Percentiles rank a stretch among this genome's conserved stretches.
These are phyloP conservation scores for Cystofilobasidium macerans DNA, from an alignment of 768 basidiomycete genomes.

Conservation along the genomic window DNA sequence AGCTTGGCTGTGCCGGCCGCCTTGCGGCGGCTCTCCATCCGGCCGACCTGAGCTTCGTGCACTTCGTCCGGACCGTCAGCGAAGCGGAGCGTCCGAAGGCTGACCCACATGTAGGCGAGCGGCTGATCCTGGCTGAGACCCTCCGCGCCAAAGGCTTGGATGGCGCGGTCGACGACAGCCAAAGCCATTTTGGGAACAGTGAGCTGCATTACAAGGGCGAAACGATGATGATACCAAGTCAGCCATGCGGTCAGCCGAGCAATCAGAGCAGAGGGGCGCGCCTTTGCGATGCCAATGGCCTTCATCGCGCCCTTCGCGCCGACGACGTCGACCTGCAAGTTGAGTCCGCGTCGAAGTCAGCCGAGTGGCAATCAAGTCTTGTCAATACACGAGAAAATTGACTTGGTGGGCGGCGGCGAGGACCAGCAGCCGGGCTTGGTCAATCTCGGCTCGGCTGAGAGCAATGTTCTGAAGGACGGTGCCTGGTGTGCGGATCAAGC, in stretches of 20 bases:
- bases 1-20: too few species aligned
- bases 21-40: constrained; percentile 46
- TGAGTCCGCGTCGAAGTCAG: not conserved
- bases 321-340: constrained; percentile 68
- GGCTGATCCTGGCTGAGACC: constrained; percentile 82
- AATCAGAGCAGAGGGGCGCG: constrained; percentile 33
- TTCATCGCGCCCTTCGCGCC: constrained; percentile 90
- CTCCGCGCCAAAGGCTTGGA: constrained; percentile 93
- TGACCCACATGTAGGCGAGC: constrained; percentile 66
- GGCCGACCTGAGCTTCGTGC: constrained; percentile 90
- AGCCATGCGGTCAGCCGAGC: not conserved
- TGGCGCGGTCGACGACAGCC: constrained; percentile 81
- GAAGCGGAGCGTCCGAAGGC: constrained; percentile 67
- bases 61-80: constrained; percentile 51
- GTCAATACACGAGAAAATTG: constrained; percentile 1
- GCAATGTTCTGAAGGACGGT: constrained; percentile 86
- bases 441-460: constrained; percentile 83
- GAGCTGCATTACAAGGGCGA: constrained; percentile 49
- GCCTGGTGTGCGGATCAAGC: constrained; percentile 42
- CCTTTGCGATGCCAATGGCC: constrained; percentile 97
- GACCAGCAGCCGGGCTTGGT: constrained; percentile 73
- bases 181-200: constrained; percentile 86
- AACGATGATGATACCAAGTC: not conserved
- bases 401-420: constrained; percentile 81
- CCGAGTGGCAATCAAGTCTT: not conserved